Evolutionary conservation across 139 green algal genomes (phyloP), one percentile per base, ranked within the genome.

Genomic region (Ulvella scutata): DNA sequence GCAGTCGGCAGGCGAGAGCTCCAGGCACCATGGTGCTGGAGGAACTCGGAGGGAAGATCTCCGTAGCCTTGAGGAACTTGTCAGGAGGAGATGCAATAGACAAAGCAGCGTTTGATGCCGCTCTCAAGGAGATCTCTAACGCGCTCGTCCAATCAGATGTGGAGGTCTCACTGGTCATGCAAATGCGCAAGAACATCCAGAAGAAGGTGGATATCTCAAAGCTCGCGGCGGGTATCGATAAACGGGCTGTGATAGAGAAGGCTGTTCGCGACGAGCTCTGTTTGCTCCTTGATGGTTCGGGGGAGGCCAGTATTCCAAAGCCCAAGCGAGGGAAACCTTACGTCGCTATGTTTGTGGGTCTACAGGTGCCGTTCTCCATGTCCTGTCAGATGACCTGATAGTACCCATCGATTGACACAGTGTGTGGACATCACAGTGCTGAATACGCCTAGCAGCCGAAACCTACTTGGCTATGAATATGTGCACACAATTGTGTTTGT

Each of bases 301-400:
- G 81, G 20, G 88, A 92, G 37, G 78, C 83, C 10, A 85, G 38
- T 51, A 86, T 43, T 29, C 51, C 40, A 40, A 77, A 82, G 61
- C 86, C 92, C 3, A 95, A 94, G 78, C 97, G 97, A 79, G 89
- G 87, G 33, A 89, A 95, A 76, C 79, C 87, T 26, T 92, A 88
- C 75, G 83, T 97, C 10, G 90, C 98, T 38, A 99, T 99, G 95
- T 98, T 98, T 82, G 95, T 99, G 37, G 95, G 95, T 1, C 84
- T 96, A 76, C 89, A 94, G 81, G 89, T 74, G 79, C n/a, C n/a
- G n/a, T n/a, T n/a, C n/a, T n/a, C 73, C 60, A 61, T 4, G 37
- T 74, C 3, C 37, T 74, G n/a, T 2, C 3, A 1, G 26, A 40
- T 7, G 72, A 26, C 72, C 36, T 61, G 37, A 23, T 75, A 9